Base-by-base conservation (phyloP, 2,329 filamentous ascomycete genomes). In the Beauveria sp. region DNA sequence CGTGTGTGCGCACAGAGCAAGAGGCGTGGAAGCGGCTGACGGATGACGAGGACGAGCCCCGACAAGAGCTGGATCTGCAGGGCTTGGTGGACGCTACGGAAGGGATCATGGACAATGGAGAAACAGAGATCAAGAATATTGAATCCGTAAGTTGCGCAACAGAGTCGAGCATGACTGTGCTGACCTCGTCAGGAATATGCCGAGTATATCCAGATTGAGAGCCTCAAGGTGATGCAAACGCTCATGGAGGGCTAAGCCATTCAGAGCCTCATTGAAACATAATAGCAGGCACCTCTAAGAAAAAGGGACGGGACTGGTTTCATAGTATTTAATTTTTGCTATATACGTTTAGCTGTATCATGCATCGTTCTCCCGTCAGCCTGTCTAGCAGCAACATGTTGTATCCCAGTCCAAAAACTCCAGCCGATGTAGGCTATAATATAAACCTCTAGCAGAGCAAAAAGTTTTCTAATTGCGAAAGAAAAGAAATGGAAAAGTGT, bases 151-250 rank as follows among this genome's bases (percentile, higher is more conserved):
- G 65, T 49, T 1, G 8, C 1, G 14, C 1, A 47, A 16, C 9
- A 28, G 22, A 1, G 3, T 43, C 4, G 16, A 3, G 9, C 12
- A 1, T 4, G 3, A 10, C 1, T 1, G 1, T 38, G 2, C n/a
- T 65, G 53, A 63, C 51, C 51, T 12, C 9, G 1, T 3, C 2
- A 75, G 73, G 66, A 73, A 46, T 73, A 67, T 42, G 68, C 64
- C 28, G 64, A 65, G 16, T 60, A 66, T 3, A 63, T 73, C 2
- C 66, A 70, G 3, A 63, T 53, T 0, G 66, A 72, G 50, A 71
- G 68, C 42, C 49, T 64, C n/a, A 62, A 58, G 20, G 58, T 63
- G 7, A 63, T 63, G 62, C 57, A 63, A 22, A 56, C 46, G 24
- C 28, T 63, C 12, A 60, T 63, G 58, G 58, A 58, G 8, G 62